A percentile compares a stretch with the other conserved stretches of the same genome.
phyloP scores from a whole-genome alignment of 2,329 filamentous ascomycete species.

The Hirsutella thompsonii region DNA sequence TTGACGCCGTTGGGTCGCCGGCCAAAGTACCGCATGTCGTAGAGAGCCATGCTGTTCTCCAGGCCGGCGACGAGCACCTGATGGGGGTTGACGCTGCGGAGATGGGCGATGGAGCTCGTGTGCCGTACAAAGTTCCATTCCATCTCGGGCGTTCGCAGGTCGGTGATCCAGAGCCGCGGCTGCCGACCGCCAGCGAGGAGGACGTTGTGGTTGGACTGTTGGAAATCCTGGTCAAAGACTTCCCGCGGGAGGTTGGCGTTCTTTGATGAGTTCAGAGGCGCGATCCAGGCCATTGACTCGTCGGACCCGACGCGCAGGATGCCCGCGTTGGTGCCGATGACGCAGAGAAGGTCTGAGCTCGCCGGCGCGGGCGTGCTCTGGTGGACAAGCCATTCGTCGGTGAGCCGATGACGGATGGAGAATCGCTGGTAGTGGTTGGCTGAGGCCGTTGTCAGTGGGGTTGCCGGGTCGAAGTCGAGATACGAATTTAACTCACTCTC shows the following conservation, averaged over 20 bases:
- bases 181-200: conserved; percentile 38
- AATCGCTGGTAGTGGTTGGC: conserved; percentile 20
- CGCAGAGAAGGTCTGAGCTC: conserved; percentile 26
- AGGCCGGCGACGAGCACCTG: conserved; percentile 41
- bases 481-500: conserved; percentile 13
- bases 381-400: conserved; percentile 21
- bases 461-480: background rate
- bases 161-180: conserved; percentile 30
- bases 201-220: conserved; percentile 26
- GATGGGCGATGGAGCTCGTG: conserved; percentile 31
- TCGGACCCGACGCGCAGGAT: conserved; percentile 23
- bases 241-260: conserved; percentile 16
- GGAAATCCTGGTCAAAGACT: conserved; percentile 37
- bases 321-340: conserved; percentile 35
- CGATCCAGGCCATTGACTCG: conserved; percentile 20
- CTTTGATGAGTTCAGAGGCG: conserved; percentile 10
- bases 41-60: conserved; percentile 35
- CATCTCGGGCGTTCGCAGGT: conserved; percentile 25
- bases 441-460: conserved; percentile 5
- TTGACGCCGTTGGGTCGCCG: conserved; percentile 9
- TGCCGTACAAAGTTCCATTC: conserved; percentile 21
- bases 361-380: conserved; percentile 28
- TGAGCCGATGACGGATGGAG: conserved; percentile 13
- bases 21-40: conserved; percentile 37
- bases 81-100: conserved; percentile 33